phyloP scores from a whole-genome alignment of 164 flowering plant genomes.

The Cinnamomum chago region DNA sequence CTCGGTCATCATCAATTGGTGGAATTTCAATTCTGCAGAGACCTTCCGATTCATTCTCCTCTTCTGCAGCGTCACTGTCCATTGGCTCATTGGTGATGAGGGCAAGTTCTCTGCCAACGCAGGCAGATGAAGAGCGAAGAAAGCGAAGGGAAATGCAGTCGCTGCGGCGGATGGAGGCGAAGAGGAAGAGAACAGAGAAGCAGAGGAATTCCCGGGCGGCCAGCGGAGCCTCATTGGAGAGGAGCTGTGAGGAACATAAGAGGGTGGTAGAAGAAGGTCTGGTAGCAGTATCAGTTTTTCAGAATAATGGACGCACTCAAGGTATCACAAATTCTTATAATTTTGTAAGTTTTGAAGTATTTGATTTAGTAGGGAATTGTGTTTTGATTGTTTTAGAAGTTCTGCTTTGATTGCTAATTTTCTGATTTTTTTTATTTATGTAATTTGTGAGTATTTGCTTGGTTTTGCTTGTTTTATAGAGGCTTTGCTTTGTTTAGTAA shows the following conservation, averaged over 20 bases:
- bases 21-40: slow-evolving; percentile 34
- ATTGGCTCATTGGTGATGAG: slow-evolving; percentile 32
- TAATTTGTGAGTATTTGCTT: background rate
- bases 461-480: background rate
- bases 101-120: slow-evolving; percentile 69
- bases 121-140: slow-evolving; percentile 84
- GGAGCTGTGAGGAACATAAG: slow-evolving; percentile 18
- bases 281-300: slow-evolving; percentile 5
- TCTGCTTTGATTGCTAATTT: background rate
- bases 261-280: slow-evolving; percentile 27
- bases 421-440: background rate
- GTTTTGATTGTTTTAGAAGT: background rate
- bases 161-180: slow-evolving; percentile 78
- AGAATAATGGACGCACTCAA: slow-evolving; percentile 17
- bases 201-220: slow-evolving; percentile 9
- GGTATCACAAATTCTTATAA: slow-evolving; percentile 25
- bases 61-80: slow-evolving; percentile 6
- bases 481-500: background rate
- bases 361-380: background rate
- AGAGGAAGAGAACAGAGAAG: slow-evolving; percentile 71
- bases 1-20: slow-evolving; percentile 62
- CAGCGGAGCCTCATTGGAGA: slow-evolving; percentile 9
- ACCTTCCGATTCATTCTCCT: slow-evolving; percentile 25
- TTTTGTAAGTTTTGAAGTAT: no score
- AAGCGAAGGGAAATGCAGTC: slow-evolving; percentile 85